phyloP scores from a whole-genome alignment of 305 asterid genomes.

The Caryopteris hybrid region DNA sequence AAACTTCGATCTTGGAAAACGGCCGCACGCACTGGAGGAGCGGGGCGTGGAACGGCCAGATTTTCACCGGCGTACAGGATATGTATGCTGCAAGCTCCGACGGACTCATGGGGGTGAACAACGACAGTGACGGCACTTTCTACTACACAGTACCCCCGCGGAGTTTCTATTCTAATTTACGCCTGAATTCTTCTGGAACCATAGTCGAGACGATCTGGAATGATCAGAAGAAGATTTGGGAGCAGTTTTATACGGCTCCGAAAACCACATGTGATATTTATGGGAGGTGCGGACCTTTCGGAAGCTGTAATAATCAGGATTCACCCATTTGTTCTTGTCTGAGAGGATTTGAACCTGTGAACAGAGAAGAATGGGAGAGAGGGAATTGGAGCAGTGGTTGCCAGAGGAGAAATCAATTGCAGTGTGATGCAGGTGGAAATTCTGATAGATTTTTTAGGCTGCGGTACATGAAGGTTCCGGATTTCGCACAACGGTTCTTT shows the following conservation, averaged over 20 bases:
- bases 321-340: conserved; percentile 12
- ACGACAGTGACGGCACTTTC: neutral
- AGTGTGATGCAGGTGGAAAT: neutral
- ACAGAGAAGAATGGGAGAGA: neutral
- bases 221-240: neutral
- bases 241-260: neutral
- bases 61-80: neutral
- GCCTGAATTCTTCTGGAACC: neutral
- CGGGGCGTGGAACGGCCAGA: conserved; percentile 11
- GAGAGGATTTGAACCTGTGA: conserved; percentile 8
- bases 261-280: neutral
- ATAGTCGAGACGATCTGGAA: neutral
- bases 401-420: neutral
- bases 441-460: conserved; percentile 42
- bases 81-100: neutral
- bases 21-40: conserved; percentile 6
- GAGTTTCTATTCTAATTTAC: neutral
- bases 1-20: neutral
- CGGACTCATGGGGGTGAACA: neutral
- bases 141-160: neutral
- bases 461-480: conserved; percentile 53
- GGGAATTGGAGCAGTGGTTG: conserved; percentile 19
- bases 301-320: neutral
- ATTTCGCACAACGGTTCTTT: conserved; percentile 27
- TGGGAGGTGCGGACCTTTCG: conserved; percentile 14